Conservation (phyloP, 1,284 basidiomycete genomes). For the Xerocomus cyaneibrunnescens region DNA sequence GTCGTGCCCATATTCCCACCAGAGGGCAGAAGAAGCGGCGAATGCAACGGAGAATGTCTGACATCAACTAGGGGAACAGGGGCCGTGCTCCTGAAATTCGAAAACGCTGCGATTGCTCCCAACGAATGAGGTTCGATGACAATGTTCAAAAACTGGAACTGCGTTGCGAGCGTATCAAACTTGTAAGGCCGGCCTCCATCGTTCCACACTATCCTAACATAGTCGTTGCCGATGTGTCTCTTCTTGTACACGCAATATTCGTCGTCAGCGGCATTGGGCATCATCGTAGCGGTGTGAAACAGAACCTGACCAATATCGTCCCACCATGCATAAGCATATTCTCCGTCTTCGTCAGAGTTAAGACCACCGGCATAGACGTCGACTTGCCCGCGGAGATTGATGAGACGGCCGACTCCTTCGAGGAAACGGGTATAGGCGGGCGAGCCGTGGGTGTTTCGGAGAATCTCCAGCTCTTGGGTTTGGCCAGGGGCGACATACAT, state of each 20-base stretch:
- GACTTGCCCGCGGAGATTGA: constrained; percentile 87
- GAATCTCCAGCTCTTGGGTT: constrained; percentile 81
- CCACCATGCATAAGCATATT: constrained; percentile 99
- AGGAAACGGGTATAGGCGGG: constrained; percentile 94
- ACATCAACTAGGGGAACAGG: constrained; percentile 10
- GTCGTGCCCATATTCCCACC: constrained; percentile 6
- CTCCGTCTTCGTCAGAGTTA: constrained; percentile 85
- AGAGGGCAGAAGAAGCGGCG: constrained; percentile 18
- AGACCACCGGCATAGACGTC: constrained; percentile 96
- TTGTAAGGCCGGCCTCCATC: constrained; percentile 85
- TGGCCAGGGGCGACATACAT: constrained; percentile 96
- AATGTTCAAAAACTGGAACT: constrained; percentile 98
- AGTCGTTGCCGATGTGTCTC: constrained; percentile 93
- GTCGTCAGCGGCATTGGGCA: constrained; percentile 80
- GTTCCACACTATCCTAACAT: constrained; percentile 96
- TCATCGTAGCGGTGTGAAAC: constrained; percentile 96
- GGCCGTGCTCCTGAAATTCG: constrained; percentile 43
- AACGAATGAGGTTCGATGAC: constrained; percentile 93
- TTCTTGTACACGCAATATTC: constrained; percentile 82
- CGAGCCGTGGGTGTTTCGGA: constrained; percentile 90
- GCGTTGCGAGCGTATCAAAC: constrained; percentile 89
- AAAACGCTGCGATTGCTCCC: constrained; percentile 78
- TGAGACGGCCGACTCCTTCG: constrained; percentile 84
- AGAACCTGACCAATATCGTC: constrained; percentile 96
- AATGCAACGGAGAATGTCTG: constrained; percentile 24